These are phyloP conservation scores for Ophiobolus disseminans DNA, from an alignment of 2,329 filamentous ascomycete genomes.

Conservation along the genomic window DNA sequence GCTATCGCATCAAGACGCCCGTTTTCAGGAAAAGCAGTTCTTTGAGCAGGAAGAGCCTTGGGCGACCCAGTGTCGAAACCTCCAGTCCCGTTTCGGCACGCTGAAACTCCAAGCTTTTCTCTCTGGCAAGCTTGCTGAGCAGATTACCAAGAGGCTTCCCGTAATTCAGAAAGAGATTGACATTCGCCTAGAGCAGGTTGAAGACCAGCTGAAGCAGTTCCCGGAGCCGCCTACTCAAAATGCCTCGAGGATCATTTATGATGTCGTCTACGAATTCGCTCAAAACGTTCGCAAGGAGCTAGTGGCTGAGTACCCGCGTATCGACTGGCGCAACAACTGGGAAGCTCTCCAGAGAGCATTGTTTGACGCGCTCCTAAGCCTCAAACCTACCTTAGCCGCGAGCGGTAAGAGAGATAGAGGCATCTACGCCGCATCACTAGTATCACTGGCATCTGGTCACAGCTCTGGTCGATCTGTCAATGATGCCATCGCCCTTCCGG, in stretches of 20 bases:
- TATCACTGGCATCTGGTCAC: background rate
- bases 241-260: constrained; percentile 69
- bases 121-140: constrained; percentile 56
- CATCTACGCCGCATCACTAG: constrained; percentile 10
- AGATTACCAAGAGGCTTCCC: constrained; percentile 52
- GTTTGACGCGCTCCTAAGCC: constrained; percentile 46
- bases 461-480: constrained; percentile 16
- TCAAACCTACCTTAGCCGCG: constrained; percentile 36
- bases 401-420: constrained; percentile 18
- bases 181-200: constrained; percentile 59
- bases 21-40: constrained; percentile 58
- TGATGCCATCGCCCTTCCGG: constrained; percentile 29
- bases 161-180: constrained; percentile 54
- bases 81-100: constrained; percentile 60
- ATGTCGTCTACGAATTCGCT: constrained; percentile 65
- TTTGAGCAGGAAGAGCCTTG: constrained; percentile 58
- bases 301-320: constrained; percentile 54
- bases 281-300: constrained; percentile 62
- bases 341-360: constrained; percentile 60
- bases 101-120: constrained; percentile 57
- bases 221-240: constrained; percentile 72
- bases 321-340: constrained; percentile 55
- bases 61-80: constrained; percentile 49
- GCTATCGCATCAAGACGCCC: constrained; percentile 56
- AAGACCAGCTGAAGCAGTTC: constrained; percentile 62